Percentiles rank a stretch among this genome's conserved stretches.
Conservation (phyloP, 805 yeast species). For the Jamesozyma rosinii region DNA sequence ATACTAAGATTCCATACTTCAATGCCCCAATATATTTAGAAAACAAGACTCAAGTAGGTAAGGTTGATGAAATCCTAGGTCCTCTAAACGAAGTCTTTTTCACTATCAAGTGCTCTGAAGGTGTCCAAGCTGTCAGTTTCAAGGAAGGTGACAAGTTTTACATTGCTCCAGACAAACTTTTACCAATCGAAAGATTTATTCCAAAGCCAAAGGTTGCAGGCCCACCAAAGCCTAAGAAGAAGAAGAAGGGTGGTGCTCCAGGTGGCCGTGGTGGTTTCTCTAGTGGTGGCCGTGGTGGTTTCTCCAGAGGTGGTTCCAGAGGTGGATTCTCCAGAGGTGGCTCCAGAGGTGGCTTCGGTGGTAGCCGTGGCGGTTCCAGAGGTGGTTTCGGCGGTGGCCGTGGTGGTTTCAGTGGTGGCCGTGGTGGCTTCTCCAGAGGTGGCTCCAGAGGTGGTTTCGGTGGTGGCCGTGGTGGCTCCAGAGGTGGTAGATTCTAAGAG, state of each 20-base stretch:
- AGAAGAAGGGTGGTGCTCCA: slow-evolving; percentile 46
- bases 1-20: slow-evolving; percentile 91
- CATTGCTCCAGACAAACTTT: slow-evolving; percentile 89
- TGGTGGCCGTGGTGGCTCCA: slow-evolving; percentile 36
- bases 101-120: slow-evolving; percentile 93
- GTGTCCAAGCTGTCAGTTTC: slow-evolving; percentile 89
- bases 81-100: slow-evolving; percentile 96
- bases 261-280: slow-evolving; percentile 36
- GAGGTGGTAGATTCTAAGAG: slow-evolving; percentile 16
- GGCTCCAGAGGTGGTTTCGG: slow-evolving; percentile 32
- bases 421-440: slow-evolving; percentile 30
- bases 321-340: slow-evolving; percentile 37
- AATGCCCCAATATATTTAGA: slow-evolving; percentile 97
- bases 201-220: slow-evolving; percentile 90
- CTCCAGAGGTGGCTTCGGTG: slow-evolving; percentile 33
- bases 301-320: slow-evolving; percentile 40
- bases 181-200: slow-evolving; percentile 92
- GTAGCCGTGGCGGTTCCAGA: slow-evolving; percentile 32
- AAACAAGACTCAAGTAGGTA: slow-evolving; percentile 92
- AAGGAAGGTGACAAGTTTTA: slow-evolving; percentile 92
- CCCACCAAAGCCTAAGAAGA: slow-evolving; percentile 69
- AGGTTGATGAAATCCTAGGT: slow-evolving; percentile 95
- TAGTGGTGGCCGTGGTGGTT: slow-evolving; percentile 37
- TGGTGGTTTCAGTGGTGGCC: slow-evolving; percentile 36
- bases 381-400: slow-evolving; percentile 36